Base-by-base conservation (phyloP, 2,329 filamentous ascomycete species). In the Chrysoporthe cubensis region DNA sequence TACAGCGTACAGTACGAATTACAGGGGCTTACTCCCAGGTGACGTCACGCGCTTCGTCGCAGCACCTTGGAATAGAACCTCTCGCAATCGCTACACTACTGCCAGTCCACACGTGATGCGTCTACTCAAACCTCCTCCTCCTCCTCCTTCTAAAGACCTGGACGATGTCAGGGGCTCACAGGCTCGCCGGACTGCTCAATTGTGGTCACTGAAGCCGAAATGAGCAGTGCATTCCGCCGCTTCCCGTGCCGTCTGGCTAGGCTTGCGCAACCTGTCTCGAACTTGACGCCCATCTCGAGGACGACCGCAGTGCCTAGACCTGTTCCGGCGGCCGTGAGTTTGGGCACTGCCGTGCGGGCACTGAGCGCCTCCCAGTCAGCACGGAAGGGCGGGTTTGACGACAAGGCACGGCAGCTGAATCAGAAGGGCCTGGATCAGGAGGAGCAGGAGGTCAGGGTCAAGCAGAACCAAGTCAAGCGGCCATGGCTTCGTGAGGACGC, bases 401-500 rank as follows among this genome's bases (percentile, higher is more conserved):
- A 73, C 58, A 76, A 76, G 62, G 75, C 75, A 26, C 76, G 72
- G 62, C 68, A 72, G 34, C 63, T 77, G 21, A 74, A 76, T 42
- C 77, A 77, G 34, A 76, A 76, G 59, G 75, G 74, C 40, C 72
- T 79, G 5, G 76, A 79, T 56, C 75, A 80, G 46, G 69, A 79
- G 3, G 76, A 81, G 56, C 74, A 79, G n/a, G 74, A 81, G 40
- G 75, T 79, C 60, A 76, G 71, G 66, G 82, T 83, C 59, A 86
- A 86, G 73, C 79, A 84, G 61, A 83, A 85, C 68, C 88, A 90
- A 70, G 80, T 86, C 61, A 81, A 86, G 62, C 84, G 88, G 44
- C 90, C 90, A 72, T 91, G 90, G 90, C 87, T 88, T 71, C 82
- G 88, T 18, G 84, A 90, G 71, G 86, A 88, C 3, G 85, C 85